Evolutionary conservation across 306 rosid genomes (phyloP).

Genomic region (Prunus kanzakura): DNA sequence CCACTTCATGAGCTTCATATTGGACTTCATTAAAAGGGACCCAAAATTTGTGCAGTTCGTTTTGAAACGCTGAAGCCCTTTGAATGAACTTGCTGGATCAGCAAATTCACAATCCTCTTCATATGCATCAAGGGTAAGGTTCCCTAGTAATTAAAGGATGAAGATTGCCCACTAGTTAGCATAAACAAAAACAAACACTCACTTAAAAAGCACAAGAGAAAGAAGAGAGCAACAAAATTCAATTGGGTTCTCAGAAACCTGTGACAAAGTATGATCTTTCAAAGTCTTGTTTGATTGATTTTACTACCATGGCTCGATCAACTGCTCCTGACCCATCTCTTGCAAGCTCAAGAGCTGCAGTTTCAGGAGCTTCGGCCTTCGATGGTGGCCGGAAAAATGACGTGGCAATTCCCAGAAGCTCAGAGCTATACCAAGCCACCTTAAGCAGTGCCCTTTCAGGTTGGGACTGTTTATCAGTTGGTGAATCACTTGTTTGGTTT

Average conservation of each 20-base stretch:
- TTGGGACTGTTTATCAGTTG: slow-evolving; percentile 34
- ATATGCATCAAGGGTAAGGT: slow-evolving; percentile 80
- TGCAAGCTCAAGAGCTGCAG: slow-evolving; percentile 32
- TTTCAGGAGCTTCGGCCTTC: slow-evolving; percentile 33
- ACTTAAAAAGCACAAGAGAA: background rate
- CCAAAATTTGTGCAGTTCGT: slow-evolving; percentile 96
- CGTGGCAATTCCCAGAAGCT: slow-evolving; percentile 82
- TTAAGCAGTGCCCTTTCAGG: slow-evolving; percentile 64
- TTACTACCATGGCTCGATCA: slow-evolving; percentile 49
- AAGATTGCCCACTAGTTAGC: slow-evolving; percentile 3
- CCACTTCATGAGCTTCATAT: slow-evolving; percentile 93
- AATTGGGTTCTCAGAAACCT: slow-evolving; percentile 26
- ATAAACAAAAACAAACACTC: background rate
- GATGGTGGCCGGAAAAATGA: slow-evolving; percentile 65
- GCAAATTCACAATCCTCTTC: slow-evolving; percentile 93
- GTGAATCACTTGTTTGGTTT: slow-evolving; percentile 28
- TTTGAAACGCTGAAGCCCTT: slow-evolving; percentile 87
- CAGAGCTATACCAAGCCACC: slow-evolving; percentile 88
- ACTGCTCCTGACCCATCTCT: slow-evolving; percentile 39
- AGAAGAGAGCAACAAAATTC: background rate
- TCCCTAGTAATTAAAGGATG: slow-evolving; percentile 43
- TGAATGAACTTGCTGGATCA: slow-evolving; percentile 93
- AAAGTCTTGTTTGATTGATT: slow-evolving; percentile 53
- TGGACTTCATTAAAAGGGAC: slow-evolving; percentile 69
- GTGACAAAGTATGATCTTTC: slow-evolving; percentile 59